These are phyloP conservation scores for Cinnamomum chago DNA, from an alignment of 164 flowering plant genomes.

Conservation along the genomic window DNA sequence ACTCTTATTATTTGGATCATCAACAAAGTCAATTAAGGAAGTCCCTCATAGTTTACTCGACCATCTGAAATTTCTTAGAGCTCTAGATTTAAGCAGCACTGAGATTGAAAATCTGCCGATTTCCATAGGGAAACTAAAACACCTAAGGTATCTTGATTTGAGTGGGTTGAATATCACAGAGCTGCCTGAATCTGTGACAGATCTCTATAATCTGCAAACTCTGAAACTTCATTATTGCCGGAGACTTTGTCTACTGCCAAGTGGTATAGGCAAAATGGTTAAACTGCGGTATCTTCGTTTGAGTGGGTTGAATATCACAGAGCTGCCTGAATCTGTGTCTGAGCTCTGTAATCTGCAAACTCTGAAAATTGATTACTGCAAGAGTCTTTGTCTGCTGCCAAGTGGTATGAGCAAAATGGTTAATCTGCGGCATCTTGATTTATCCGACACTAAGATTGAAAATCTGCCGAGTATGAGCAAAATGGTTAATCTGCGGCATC, in stretches of 20 bases:
- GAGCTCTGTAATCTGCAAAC: no score
- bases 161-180: not conserved
- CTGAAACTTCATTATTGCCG: not conserved
- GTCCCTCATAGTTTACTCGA: not conserved
- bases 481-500: no score
- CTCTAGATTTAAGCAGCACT: not conserved
- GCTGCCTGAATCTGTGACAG: not conserved
- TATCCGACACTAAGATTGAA: no score
- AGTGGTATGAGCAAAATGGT: not conserved
- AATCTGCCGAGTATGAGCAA: no score
- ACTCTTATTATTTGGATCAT: not conserved
- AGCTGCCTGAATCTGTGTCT: no score
- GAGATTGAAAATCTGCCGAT: not conserved
- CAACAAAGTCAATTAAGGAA: not conserved
- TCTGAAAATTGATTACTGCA: no score
- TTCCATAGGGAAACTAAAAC: not conserved
- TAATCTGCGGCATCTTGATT: constrained; percentile 9
- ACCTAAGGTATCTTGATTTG: constrained; percentile 8
- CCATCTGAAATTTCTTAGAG: not conserved
- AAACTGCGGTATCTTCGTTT: constrained; percentile 4
- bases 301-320: no score
- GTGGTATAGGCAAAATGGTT: not conserved
- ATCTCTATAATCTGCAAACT: constrained; percentile 2
- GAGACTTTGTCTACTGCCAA: not conserved
- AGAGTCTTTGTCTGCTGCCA: no score